These are phyloP conservation scores for Aspergillus sp. DNA, from an alignment of 2,329 filamentous ascomycete genomes.

Conservation along the genomic window DNA sequence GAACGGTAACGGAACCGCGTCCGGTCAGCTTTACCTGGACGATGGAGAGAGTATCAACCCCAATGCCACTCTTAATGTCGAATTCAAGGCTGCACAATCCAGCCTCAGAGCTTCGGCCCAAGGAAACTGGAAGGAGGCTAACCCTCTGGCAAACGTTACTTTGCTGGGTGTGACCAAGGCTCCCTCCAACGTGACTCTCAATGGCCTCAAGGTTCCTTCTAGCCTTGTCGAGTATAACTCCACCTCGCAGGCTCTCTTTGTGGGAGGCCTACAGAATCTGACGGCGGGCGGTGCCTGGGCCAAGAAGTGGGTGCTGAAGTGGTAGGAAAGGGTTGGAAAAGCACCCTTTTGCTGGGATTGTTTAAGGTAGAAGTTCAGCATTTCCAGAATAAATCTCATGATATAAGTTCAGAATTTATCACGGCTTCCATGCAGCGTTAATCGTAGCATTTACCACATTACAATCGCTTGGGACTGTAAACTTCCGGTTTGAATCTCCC, in stretches of 20 bases:
- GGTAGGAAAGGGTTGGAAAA: conserved; percentile 25
- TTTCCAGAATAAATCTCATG: too few species aligned
- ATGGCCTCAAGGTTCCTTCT: conserved; percentile 42
- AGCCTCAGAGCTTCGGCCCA: conserved; percentile 45
- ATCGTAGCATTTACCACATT: conserved; percentile 22
- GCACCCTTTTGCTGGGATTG: too few species aligned
- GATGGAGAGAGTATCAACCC: conserved; percentile 66
- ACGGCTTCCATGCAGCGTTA: conserved; percentile 32
- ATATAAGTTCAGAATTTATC: too few species aligned
- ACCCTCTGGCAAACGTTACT: conserved; percentile 58
- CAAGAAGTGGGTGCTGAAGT: conserved; percentile 53
- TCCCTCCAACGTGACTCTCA: conserved; percentile 46
- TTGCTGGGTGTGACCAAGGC: conserved; percentile 52
- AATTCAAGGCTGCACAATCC: conserved; percentile 25
- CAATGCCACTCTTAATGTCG: conserved; percentile 51
- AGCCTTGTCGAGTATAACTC: conserved; percentile 47
- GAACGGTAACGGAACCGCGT: conserved; percentile 50
- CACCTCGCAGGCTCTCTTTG: conserved; percentile 44
- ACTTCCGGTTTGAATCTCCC: conserved; percentile 45
- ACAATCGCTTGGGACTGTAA: conserved; percentile 32
- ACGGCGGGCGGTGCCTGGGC: conserved; percentile 56
- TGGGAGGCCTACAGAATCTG: conserved; percentile 46
- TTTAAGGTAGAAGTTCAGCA: too few species aligned
- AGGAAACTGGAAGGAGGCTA: conserved; percentile 54
- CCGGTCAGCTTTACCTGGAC: conserved; percentile 65